A percentile compares a stretch with the other conserved stretches of the same genome.
Evolutionary conservation across 1,139 yeast genomes (phyloP).

Genomic region (Kodamaea derodonti): DNA sequence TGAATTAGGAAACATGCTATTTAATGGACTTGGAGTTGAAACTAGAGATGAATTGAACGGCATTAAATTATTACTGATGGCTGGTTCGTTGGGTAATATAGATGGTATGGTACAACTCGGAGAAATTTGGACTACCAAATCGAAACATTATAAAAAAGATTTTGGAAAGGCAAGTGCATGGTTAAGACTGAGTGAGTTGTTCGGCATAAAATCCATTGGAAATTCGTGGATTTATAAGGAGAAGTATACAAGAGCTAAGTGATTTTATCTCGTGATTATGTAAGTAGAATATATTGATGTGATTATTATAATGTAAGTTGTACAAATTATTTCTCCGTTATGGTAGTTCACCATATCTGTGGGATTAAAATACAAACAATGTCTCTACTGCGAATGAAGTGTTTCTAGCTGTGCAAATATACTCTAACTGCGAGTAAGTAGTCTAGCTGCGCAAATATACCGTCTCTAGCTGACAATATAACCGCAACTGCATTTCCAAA

Average conservation of each 20-base stretch:
- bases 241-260: constrained; percentile 53
- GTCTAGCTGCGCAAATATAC: too few species aligned
- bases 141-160: constrained; percentile 56
- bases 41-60: constrained; percentile 56
- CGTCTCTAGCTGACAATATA: too few species aligned
- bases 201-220: constrained; percentile 64
- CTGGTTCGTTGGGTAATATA: constrained; percentile 66
- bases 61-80: constrained; percentile 56
- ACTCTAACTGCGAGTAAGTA: too few species aligned
- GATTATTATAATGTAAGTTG: too few species aligned
- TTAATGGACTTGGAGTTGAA: constrained; percentile 58
- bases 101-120: constrained; percentile 75
- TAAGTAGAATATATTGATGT: too few species aligned
- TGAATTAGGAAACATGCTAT: constrained; percentile 61
- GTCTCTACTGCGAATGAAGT: too few species aligned
- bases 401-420: too few species aligned
- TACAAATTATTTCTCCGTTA: too few species aligned
- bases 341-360: too few species aligned
- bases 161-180: constrained; percentile 64
- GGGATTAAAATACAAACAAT: too few species aligned
- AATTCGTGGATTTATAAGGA: constrained; percentile 78
- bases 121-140: constrained; percentile 59
- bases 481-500: too few species aligned
- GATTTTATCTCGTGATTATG: too few species aligned
- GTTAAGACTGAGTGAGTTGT: constrained; percentile 62